phyloP scores from a whole-genome alignment of 768 basidiomycete genomes.

The Psilocybe subaeruginosa region DNA sequence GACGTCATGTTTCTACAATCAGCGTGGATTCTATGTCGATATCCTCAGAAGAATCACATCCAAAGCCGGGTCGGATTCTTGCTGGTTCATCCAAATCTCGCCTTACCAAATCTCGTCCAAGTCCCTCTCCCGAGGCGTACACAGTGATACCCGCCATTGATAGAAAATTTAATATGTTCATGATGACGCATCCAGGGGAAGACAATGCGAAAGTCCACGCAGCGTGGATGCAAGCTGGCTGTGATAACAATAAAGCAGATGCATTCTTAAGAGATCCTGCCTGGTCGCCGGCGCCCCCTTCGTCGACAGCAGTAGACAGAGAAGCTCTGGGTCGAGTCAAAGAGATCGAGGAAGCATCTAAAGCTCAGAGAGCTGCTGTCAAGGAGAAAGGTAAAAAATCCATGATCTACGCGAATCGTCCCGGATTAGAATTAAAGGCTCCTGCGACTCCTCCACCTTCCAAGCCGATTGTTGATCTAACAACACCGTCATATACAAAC shows the following conservation, averaged over 20 bases:
- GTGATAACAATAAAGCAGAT: constrained; percentile 64
- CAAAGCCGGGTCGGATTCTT: constrained; percentile 45
- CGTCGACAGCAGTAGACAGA: constrained; percentile 27
- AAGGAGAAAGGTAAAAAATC: constrained; percentile 82
- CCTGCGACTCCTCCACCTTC: constrained; percentile 41
- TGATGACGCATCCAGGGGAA: constrained; percentile 61
- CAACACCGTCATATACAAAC: constrained; percentile 33
- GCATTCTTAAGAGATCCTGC: constrained; percentile 56
- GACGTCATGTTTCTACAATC: constrained; percentile 41
- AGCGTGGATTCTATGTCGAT: constrained; percentile 48
- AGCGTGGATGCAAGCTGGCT: constrained; percentile 69
- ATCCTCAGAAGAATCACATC: constrained; percentile 73
- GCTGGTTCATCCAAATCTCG: constrained; percentile 54
- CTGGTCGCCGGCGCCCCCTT: constrained; percentile 48
- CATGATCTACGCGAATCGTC: constrained; percentile 77
- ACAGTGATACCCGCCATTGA: constrained; percentile 32
- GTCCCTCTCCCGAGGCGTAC: constrained; percentile 30
- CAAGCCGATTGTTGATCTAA: constrained; percentile 41
- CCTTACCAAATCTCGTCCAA: constrained; percentile 53
- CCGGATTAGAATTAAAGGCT: constrained; percentile 46
- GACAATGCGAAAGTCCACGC: constrained; percentile 49
- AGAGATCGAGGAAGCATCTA: constrained; percentile 74
- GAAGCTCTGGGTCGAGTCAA: constrained; percentile 63
- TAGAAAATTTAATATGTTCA: constrained; percentile 58
- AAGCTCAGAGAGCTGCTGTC: constrained; percentile 63